These are phyloP conservation scores for Raphanus raphanistrum DNA, from an alignment of 345 rosid species.

Conservation along the genomic window DNA sequence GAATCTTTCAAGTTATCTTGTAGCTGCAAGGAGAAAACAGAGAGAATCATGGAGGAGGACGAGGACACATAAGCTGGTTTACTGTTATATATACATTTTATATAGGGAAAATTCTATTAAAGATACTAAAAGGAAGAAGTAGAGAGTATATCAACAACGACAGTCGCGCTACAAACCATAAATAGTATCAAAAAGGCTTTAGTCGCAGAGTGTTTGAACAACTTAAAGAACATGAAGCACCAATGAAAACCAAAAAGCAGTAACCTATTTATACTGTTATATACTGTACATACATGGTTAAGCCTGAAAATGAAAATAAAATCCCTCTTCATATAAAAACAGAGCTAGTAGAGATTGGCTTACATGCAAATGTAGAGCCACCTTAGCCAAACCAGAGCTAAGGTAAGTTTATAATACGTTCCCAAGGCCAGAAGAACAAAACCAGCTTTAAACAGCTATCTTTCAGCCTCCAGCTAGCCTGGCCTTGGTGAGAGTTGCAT, in stretches of 20 bases:
- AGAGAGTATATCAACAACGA: too few species aligned
- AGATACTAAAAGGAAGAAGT: background rate
- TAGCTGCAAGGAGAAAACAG: conserved; percentile 45
- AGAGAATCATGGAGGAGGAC: conserved; percentile 5
- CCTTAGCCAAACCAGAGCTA: conserved; percentile 77
- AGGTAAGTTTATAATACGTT: conserved; percentile 69
- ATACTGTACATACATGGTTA: background rate
- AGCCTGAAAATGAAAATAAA: background rate
- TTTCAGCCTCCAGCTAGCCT: conserved; percentile 87
- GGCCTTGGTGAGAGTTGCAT: conserved; percentile 50
- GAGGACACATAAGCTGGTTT: background rate
- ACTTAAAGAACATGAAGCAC: background rate
- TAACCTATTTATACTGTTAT: background rate
- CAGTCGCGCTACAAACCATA: too few species aligned
- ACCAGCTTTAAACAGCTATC: conserved; percentile 92
- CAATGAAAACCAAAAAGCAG: background rate
- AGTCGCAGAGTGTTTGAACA: too few species aligned
- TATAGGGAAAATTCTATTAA: background rate
- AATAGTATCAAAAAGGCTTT: too few species aligned
- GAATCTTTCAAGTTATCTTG: conserved; percentile 53
- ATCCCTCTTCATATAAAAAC: background rate
- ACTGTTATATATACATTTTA: background rate
- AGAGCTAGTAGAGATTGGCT: conserved; percentile 39
- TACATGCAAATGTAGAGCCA: conserved; percentile 95
- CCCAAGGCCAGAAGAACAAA: conserved; percentile 63